These are phyloP conservation scores for Syzygium jambos DNA, from an alignment of 345 rosid species.

Conservation along the genomic window DNA sequence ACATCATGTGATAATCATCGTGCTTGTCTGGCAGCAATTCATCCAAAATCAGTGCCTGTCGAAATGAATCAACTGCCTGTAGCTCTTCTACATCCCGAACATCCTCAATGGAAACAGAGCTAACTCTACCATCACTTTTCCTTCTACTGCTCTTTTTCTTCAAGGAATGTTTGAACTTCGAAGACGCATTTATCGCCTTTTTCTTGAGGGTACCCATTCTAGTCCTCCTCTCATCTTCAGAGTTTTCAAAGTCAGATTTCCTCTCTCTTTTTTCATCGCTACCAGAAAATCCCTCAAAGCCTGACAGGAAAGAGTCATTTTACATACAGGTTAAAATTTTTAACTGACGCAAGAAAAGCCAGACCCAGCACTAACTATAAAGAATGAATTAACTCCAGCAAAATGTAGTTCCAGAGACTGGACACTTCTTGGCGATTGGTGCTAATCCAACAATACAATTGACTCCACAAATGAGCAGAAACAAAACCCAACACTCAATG, in stretches of 20 bases:
- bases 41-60: slow-evolving; percentile 82
- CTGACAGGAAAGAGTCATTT: slow-evolving; percentile 22
- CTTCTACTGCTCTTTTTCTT: slow-evolving; percentile 80
- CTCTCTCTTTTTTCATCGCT: slow-evolving; percentile 93
- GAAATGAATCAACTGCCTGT: slow-evolving; percentile 78
- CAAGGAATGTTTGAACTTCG: slow-evolving; percentile 85
- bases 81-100: slow-evolving; percentile 85
- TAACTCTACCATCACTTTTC: slow-evolving; percentile 78
- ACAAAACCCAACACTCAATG: background rate
- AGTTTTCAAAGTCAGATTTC: slow-evolving; percentile 91
- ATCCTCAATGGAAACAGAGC: slow-evolving; percentile 98
- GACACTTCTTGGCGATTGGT: background rate
- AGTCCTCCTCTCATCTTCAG: slow-evolving; percentile 96
- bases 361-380: background rate
- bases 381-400: background rate
- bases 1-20: slow-evolving; percentile 95
- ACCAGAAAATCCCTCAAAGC: slow-evolving; percentile 88
- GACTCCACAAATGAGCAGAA: background rate
- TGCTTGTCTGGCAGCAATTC: slow-evolving; percentile 66
- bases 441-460: background rate
- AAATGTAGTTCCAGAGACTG: background rate
- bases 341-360: background rate
- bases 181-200: slow-evolving; percentile 87
- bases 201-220: slow-evolving; percentile 90
- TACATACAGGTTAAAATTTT: background rate